phyloP scores from a whole-genome alignment of 129 eudicot species.

The Scalesia atractyloides region DNA sequence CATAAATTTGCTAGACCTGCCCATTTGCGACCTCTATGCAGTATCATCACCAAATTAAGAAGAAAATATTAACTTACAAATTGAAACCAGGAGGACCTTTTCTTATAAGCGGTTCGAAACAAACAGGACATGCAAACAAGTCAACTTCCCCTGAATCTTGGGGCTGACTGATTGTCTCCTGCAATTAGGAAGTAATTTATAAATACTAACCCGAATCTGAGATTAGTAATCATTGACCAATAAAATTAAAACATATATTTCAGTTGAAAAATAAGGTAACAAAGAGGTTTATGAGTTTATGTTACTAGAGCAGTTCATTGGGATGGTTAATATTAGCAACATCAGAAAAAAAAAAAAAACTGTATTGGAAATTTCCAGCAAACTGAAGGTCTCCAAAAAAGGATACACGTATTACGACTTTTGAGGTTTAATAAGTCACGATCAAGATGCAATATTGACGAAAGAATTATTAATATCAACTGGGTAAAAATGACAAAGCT shows the following conservation, averaged over 20 bases:
- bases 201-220: not conserved
- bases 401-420: not conserved
- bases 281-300: not conserved
- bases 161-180: constrained; percentile 48
- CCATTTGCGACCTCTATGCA: not conserved
- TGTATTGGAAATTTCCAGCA: not conserved
- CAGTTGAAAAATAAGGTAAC: not conserved
- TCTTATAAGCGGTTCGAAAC: constrained; percentile 86
- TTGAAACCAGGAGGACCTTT: constrained; percentile 95
- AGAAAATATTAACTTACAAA: constrained; percentile 61
- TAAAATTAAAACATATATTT: not conserved
- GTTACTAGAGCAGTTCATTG: not conserved
- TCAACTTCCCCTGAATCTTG: constrained; percentile 46
- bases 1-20: not conserved
- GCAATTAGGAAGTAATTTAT: constrained; percentile 18
- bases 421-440: not conserved
- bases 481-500: not conserved
- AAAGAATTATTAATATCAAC: not conserved
- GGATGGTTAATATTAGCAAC: not conserved
- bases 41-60: constrained; percentile 4
- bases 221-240: not conserved
- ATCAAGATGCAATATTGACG: not conserved
- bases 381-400: not conserved
- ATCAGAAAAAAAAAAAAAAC: not conserved
- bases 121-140: constrained; percentile 82